phyloP scores from a whole-genome alignment of 768 basidiomycete genomes.

The Mycena maculata region DNA sequence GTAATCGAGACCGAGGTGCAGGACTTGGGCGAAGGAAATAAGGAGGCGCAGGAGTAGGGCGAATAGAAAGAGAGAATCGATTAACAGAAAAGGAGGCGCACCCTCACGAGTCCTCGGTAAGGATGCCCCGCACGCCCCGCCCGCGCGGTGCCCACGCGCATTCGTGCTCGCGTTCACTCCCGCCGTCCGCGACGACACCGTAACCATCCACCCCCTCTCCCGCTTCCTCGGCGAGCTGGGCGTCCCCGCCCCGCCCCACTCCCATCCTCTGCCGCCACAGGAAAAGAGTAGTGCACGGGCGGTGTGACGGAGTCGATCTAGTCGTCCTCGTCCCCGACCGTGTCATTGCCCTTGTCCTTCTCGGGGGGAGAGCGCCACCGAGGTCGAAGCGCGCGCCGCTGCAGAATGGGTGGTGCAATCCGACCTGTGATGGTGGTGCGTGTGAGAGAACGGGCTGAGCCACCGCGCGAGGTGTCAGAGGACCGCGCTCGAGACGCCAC shows the following conservation, averaged over 20 bases:
- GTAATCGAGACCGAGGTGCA: slow-evolving; percentile 1
- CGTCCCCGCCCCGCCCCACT: neutral
- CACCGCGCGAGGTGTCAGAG: no score
- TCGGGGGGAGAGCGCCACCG: no score
- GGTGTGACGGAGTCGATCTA: no score
- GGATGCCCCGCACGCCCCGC: neutral
- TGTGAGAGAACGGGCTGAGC: no score
- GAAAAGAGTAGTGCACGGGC: slow-evolving; percentile 13
- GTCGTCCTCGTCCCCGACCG: no score
- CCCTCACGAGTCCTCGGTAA: neutral
- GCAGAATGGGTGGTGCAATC: no score
- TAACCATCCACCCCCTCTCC: slow-evolving; percentile 1
- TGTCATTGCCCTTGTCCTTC: no score
- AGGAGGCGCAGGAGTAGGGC: neutral
- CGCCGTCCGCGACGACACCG: slow-evolving; percentile 1
- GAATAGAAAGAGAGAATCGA: neutral
- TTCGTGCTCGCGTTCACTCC: neutral
- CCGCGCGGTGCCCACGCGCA: neutral
- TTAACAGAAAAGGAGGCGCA: neutral
- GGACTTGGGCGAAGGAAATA: neutral
- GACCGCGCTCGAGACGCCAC: no score
- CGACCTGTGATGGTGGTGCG: no score
- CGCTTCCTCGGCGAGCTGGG: slow-evolving; percentile 8
- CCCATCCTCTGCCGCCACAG: neutral
- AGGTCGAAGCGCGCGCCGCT: no score